A percentile compares a stretch with the other conserved stretches of the same genome.
Evolutionary conservation across 78 protist species (phyloP).

Genomic region (Planoprotostelium fungivorum): DNA sequence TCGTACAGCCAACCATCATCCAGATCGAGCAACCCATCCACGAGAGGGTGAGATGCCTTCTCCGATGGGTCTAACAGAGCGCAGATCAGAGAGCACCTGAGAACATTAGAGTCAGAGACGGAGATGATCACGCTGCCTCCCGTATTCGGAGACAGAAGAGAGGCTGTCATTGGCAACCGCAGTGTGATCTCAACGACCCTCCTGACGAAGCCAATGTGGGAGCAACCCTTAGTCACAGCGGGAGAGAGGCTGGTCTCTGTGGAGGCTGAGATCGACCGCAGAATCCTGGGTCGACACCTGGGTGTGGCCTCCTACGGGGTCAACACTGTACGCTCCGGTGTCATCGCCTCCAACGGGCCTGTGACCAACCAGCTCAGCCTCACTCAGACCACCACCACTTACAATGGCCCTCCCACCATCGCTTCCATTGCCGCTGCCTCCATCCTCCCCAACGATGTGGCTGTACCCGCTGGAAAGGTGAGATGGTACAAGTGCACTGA

Average conservation of each 20-base stretch:
- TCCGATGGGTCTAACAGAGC: too few species aligned
- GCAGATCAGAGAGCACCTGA: background rate
- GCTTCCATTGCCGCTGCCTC: background rate
- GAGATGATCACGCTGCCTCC: background rate
- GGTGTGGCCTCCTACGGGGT: background rate
- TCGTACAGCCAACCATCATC: background rate
- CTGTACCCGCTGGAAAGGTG: background rate
- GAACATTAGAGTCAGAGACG: background rate
- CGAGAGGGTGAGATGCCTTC: background rate
- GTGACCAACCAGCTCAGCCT: background rate
- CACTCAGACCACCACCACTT: background rate
- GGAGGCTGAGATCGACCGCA: background rate
- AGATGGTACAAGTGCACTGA: too few species aligned
- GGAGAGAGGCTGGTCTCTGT: background rate
- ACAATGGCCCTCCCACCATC: background rate
- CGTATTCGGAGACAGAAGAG: background rate
- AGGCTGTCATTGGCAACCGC: background rate
- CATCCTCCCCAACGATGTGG: background rate
- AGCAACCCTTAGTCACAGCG: background rate
- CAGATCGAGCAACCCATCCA: background rate
- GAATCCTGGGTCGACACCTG: background rate
- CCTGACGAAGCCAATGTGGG: background rate
- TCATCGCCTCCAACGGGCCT: too few species aligned
- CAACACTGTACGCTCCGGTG: background rate
- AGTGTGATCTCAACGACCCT: background rate